phyloP scores from a whole-genome alignment of 2,329 filamentous ascomycete genomes.

The Aspergillus aculeatinus region DNA sequence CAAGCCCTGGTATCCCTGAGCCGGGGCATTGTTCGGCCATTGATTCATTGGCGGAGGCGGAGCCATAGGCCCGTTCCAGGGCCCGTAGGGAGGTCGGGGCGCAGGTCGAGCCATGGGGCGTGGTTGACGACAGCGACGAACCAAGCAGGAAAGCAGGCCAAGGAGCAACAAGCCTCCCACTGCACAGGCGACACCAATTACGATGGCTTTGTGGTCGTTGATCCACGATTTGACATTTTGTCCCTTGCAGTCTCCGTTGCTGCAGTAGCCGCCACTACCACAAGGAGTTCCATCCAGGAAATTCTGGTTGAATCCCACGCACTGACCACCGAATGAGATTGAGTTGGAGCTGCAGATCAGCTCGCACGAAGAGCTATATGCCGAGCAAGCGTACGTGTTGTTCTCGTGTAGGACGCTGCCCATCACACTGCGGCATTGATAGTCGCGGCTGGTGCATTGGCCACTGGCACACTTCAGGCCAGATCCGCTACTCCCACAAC shows the following conservation, averaged over 20 bases:
- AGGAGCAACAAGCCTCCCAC: constrained; percentile 73
- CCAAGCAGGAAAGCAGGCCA: constrained; percentile 65
- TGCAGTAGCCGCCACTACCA: constrained; percentile 73
- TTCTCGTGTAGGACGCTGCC: constrained; percentile 71
- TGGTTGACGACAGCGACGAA: constrained; percentile 54
- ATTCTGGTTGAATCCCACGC: constrained; percentile 75
- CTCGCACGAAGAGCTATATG: constrained; percentile 61
- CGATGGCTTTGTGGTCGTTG: constrained; percentile 70
- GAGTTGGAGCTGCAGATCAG: constrained; percentile 72
- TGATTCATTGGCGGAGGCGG: constrained; percentile 20
- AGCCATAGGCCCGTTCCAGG: constrained; percentile 14
- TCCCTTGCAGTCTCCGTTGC: constrained; percentile 75
- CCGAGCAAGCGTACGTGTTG: constrained; percentile 75
- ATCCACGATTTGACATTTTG: constrained; percentile 75
- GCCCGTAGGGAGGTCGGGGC: constrained; percentile 14
- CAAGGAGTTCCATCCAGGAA: constrained; percentile 91
- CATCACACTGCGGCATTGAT: constrained; percentile 84
- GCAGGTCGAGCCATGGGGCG: constrained; percentile 24
- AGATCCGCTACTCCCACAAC: constrained; percentile 60
- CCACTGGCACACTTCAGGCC: constrained; percentile 80
- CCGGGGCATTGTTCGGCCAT: constrained; percentile 24
- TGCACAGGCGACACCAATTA: constrained; percentile 74
- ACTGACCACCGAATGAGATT: constrained; percentile 62
- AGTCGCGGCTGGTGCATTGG: constrained; percentile 88
- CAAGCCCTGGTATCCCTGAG: constrained; percentile 27